Base-by-base conservation (phyloP, 805 yeast species). In the Pichia insulana region DNA sequence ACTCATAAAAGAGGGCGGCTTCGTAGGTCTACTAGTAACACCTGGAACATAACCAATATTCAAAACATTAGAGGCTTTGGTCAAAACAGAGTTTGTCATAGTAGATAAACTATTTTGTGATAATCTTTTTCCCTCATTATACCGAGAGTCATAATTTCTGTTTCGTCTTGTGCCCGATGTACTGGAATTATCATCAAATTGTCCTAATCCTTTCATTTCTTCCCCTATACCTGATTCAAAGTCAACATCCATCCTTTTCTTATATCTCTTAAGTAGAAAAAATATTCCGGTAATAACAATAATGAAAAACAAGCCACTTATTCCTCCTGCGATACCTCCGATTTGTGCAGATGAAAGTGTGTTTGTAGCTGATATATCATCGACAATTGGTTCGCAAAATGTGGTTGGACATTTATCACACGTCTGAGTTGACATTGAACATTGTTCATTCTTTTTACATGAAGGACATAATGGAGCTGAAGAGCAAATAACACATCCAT, bases 1-100 rank as follows among this genome's bases (percentile, higher is more conserved):
- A 20, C 50, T 42, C 11, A 43, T 31, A 22, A 31, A 19, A n/a
- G 30, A 20, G 7, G 47, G 40, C 12, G 48, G 42, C 22, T 34
- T 36, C 8, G 34, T 32, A 2, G 50, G 42, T 36, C 55, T 47
- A 9, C 56, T 44, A 37, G 88, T 84, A 36, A 88, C 96, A 30
- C 97, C 97, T 0, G 97, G 97, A 46, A 89, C 85, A 57, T 88
- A 89, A 2, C 95, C 95, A 44, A 90, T 82, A 16, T 96, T 96
- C 47, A 89, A 73, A 49, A 89, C 79, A 60, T 89, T 88, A 12
- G 95, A 83, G 4, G 94, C 94, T 52, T 82, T 77, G 10, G 92
- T 80, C 37, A 80, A 69, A 12, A 80, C 74, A 7, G 88, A 74
- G 26, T 83, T 74, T 8, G 89, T 83, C 37, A 47, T 34, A 36